Conservation (phyloP, 352 stramenopile genomes). For the Globisporangium rhizosaccharum region DNA sequence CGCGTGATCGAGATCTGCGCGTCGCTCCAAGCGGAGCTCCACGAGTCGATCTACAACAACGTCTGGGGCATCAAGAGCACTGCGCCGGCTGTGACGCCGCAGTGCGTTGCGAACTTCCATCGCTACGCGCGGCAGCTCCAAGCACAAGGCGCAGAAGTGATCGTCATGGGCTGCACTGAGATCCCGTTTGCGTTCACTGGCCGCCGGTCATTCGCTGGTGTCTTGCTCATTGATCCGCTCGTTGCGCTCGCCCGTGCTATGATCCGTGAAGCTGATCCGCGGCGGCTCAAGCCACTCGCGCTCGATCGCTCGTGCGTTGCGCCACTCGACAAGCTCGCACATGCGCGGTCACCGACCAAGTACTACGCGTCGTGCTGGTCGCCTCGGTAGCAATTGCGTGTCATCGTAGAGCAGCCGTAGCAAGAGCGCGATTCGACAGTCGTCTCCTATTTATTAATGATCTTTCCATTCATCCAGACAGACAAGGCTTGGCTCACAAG, state of each 20-base stretch:
- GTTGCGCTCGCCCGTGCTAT: constrained; percentile 65
- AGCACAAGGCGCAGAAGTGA: constrained; percentile 46
- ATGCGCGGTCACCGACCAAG: not conserved
- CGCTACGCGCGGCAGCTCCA: constrained; percentile 42
- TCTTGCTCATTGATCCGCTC: constrained; percentile 68
- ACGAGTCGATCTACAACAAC: constrained; percentile 71
- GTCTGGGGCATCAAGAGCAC: constrained; percentile 76
- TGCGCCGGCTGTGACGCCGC: constrained; percentile 42
- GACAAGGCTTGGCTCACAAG: no score
- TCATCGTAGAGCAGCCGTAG: not conserved
- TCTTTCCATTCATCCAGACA: no score
- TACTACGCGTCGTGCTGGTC: constrained; percentile 1
- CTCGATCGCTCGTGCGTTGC: constrained; percentile 13
- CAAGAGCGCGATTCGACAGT: not conserved
- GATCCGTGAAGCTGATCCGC: constrained; percentile 55
- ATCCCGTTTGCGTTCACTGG: constrained; percentile 69
- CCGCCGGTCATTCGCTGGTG: constrained; percentile 30
- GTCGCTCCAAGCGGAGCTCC: constrained; percentile 49
- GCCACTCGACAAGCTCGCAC: constrained; percentile 18
- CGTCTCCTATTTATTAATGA: constrained; percentile 6
- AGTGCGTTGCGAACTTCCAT: constrained; percentile 55
- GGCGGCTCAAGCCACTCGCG: constrained; percentile 34
- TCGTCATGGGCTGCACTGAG: constrained; percentile 75
- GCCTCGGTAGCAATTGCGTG: not conserved
- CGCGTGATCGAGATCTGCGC: constrained; percentile 43